Conservation (phyloP, 2,329 filamentous ascomycete genomes). For the Aureobasidium sp. region DNA sequence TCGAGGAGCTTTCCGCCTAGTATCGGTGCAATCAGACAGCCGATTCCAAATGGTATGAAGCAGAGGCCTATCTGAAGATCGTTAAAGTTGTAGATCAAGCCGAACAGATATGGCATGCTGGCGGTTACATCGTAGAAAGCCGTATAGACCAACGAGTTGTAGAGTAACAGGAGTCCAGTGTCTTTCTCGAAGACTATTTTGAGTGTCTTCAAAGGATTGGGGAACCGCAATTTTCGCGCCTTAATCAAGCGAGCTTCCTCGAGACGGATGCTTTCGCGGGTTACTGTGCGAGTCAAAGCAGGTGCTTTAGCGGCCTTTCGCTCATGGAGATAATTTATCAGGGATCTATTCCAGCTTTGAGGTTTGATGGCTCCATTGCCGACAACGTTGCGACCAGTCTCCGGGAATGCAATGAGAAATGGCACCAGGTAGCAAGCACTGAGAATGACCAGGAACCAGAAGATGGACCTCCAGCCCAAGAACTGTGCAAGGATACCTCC, state of each 20-base stretch:
- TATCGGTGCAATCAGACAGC: conserved; percentile 32
- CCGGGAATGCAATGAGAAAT: conserved; percentile 28
- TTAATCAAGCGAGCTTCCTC: conserved; percentile 24
- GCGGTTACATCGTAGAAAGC: conserved; percentile 43
- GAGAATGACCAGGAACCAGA: conserved; percentile 42
- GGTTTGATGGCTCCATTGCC: conserved; percentile 32
- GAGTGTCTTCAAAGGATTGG: conserved; percentile 40
- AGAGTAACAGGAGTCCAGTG: conserved; percentile 32
- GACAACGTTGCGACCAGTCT: conserved; percentile 37
- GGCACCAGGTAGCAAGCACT: conserved; percentile 27
- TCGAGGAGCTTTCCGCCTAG: conserved; percentile 54
- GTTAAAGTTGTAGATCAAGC: conserved; percentile 40
- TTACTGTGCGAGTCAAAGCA: conserved; percentile 22
- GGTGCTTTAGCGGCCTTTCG: conserved; percentile 16
- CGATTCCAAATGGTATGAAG: conserved; percentile 35
- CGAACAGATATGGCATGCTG: conserved; percentile 41
- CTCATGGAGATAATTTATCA: conserved; percentile 25
- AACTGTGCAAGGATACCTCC: conserved; percentile 29
- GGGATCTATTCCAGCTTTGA: conserved; percentile 24
- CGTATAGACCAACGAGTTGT: conserved; percentile 38
- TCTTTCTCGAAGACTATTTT: conserved; percentile 35
- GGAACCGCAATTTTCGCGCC: conserved; percentile 33
- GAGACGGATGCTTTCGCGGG: conserved; percentile 21
- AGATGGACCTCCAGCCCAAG: conserved; percentile 31
- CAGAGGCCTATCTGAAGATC: conserved; percentile 40